Conservation (phyloP, 305 asterid genomes). For the Fraxinus floribunda region DNA sequence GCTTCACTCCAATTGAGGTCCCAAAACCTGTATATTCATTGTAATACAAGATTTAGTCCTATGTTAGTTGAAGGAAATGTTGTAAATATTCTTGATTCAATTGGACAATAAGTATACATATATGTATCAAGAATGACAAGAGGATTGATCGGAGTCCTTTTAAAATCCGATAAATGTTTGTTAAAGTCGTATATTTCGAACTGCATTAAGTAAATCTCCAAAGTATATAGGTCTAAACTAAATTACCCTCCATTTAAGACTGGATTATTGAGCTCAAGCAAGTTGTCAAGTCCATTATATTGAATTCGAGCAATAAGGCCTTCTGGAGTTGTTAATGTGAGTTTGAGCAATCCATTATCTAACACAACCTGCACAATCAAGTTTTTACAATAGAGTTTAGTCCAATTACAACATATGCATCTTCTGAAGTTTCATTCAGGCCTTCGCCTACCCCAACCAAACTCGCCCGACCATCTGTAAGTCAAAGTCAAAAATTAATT, state of each 20-base stretch:
- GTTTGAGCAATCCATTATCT: conserved; percentile 49
- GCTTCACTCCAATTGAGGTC: conserved; percentile 58
- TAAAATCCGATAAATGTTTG: not conserved
- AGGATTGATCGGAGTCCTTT: not conserved
- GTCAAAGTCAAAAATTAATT: not conserved
- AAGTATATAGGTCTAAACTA: not conserved
- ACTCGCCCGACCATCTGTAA: not conserved
- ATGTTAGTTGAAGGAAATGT: not conserved
- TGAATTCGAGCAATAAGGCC: conserved; percentile 43
- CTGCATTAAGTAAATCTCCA: not conserved
- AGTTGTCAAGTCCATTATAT: conserved; percentile 48
- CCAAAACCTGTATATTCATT: conserved; percentile 47
- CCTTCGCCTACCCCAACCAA: not conserved
- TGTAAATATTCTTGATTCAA: not conserved
- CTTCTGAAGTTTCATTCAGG: not conserved
- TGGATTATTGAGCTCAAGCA: conserved; percentile 48
- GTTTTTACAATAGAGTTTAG: not conserved
- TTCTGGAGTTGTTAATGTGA: conserved; percentile 51
- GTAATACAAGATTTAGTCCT: not conserved
- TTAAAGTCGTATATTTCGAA: not conserved
- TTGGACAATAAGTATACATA: not conserved
- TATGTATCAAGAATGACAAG: not conserved
- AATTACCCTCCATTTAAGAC: conserved; percentile 53
- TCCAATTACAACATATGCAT: not conserved
- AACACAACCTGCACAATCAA: conserved; percentile 42